Evolutionary conservation across 257 asterid genomes (phyloP).

Genomic region (Scutellaria barbata): DNA sequence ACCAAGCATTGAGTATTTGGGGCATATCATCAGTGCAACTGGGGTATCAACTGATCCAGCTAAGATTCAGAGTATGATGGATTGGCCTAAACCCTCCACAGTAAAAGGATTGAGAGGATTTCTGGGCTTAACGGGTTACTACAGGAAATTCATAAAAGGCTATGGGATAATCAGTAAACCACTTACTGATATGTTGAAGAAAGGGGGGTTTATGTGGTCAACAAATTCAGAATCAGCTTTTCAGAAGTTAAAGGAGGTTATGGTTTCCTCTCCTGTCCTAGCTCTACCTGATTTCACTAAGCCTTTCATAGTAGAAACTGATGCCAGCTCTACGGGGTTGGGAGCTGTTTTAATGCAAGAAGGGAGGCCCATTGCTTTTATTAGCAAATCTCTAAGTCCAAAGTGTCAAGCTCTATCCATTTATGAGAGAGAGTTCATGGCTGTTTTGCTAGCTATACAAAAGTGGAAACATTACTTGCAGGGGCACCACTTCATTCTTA

Average conservation of each 20-base stretch:
- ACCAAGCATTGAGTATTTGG: too few species aligned
- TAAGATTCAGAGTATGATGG: too few species aligned
- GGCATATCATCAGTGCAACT: too few species aligned
- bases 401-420: background rate
- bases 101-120: background rate
- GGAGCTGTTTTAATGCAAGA: background rate
- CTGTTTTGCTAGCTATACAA: background rate
- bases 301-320: background rate
- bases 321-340: background rate
- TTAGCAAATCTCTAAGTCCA: background rate
- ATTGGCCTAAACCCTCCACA: too few species aligned
- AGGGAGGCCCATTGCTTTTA: background rate
- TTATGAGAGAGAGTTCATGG: background rate
- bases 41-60: too few species aligned
- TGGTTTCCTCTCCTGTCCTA: background rate
- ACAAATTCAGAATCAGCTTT: background rate
- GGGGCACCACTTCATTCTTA: too few species aligned
- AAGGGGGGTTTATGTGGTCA: background rate
- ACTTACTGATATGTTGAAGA: background rate
- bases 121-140: background rate
- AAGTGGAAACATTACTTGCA: background rate
- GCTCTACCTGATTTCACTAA: background rate
- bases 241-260: background rate
- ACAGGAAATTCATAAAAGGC: background rate
- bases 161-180: background rate